Percentiles rank a stretch among this genome's conserved stretches.
Evolutionary conservation across 352 stramenopile species (phyloP).

Genomic region (Phytophthora pini): DNA sequence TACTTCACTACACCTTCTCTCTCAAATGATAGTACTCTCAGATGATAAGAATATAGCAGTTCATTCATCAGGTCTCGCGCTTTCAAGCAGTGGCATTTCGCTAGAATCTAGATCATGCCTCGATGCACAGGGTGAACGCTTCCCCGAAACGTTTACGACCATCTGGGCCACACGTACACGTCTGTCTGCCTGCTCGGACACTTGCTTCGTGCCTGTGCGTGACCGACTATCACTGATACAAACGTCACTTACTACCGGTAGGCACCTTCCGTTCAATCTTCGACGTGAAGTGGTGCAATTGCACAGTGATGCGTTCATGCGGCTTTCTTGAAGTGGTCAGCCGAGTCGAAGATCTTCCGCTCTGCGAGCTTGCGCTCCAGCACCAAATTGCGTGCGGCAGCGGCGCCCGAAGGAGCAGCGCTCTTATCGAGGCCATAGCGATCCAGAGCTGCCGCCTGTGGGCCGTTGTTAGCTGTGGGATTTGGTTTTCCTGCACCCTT

Average conservation of each 20-base stretch:
- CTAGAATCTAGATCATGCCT: neutral
- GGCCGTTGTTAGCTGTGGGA: neutral
- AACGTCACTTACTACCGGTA: slow-evolving; percentile 12
- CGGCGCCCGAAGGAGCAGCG: slow-evolving; percentile 31
- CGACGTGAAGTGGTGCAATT: neutral
- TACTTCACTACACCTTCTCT: too few species aligned
- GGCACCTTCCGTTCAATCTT: slow-evolving; percentile 10
- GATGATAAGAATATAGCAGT: neutral
- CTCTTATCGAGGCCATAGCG: slow-evolving; percentile 37
- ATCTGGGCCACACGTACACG: slow-evolving; percentile 1
- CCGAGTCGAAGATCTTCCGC: slow-evolving; percentile 81
- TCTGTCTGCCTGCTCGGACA: slow-evolving; percentile 3
- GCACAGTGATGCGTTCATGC: slow-evolving; percentile 23
- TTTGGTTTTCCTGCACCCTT: slow-evolving; percentile 11
- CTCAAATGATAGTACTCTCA: too few species aligned
- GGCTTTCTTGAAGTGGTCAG: slow-evolving; percentile 75
- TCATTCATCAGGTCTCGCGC: slow-evolving; percentile 7
- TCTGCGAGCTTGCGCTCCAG: slow-evolving; percentile 73
- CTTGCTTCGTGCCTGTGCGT: slow-evolving; percentile 8
- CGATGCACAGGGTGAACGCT: neutral
- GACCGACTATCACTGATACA: slow-evolving; percentile 12
- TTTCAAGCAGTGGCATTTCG: neutral
- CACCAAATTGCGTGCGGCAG: slow-evolving; percentile 66
- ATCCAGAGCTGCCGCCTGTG: slow-evolving; percentile 24
- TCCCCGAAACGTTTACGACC: slow-evolving; percentile 6